These are phyloP conservation scores for Stentor roeselii DNA, from an alignment of 73 alveolate species.

Conservation along the genomic window DNA sequence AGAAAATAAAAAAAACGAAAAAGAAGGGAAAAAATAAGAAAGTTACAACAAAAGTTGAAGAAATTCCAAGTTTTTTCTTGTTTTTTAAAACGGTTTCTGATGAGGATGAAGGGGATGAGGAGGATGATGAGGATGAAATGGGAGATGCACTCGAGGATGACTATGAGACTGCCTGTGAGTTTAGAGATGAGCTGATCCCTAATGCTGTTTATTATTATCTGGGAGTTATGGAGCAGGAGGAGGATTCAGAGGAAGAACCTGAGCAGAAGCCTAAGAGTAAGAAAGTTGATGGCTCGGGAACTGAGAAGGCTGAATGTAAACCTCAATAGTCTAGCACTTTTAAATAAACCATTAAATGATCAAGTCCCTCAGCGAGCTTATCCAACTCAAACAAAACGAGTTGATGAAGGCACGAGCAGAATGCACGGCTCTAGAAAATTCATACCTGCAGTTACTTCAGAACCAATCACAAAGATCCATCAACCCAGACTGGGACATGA, in stretches of 20 bases:
- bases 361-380: background rate
- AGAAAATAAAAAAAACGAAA: background rate
- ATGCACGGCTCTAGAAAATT: background rate
- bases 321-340: background rate
- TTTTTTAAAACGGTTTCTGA: background rate
- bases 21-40: constrained; percentile 10
- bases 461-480: background rate
- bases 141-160: constrained; percentile 11
- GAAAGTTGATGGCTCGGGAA: constrained; percentile 27
- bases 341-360: background rate
- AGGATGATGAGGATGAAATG: background rate
- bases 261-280: background rate
- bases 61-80: constrained; percentile 18
- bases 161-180: background rate
- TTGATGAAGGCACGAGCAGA: constrained; percentile 13
- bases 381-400: background rate
- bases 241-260: background rate
- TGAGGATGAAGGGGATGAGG: background rate
- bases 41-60: background rate
- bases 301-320: background rate
- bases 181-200: constrained; percentile 22
- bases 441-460: background rate
- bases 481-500: background rate
- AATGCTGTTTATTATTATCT: constrained; percentile 17
- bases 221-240: constrained; percentile 7